These are phyloP conservation scores for Aspergillus affinis DNA, from an alignment of 495 filamentous ascomycete genomes.

Conservation along the genomic window DNA sequence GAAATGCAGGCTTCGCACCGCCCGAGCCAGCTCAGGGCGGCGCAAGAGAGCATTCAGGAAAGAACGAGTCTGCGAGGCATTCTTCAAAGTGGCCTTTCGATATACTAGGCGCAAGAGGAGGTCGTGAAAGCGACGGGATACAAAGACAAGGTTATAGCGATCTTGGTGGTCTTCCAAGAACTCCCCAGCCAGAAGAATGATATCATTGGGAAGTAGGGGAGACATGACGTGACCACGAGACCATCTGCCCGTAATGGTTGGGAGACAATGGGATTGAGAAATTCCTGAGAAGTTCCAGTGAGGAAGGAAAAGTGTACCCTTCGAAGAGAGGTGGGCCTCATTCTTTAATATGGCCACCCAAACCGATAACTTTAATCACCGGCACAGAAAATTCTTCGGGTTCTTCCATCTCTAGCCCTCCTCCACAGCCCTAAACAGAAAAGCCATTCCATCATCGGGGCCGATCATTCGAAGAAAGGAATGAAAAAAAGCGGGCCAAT, in stretches of 20 bases:
- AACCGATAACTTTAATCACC: constrained; percentile 8
- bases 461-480: constrained; percentile 2
- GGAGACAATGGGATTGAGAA: constrained; percentile 7
- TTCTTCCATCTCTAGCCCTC: background rate
- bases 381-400: constrained; percentile 2
- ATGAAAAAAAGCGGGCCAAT: constrained; percentile 8
- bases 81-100: constrained; percentile 20
- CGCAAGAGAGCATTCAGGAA: constrained; percentile 26
- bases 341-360: background rate
- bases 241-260: background rate
- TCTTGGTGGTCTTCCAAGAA: constrained; percentile 27
- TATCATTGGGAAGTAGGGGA: constrained; percentile 27
- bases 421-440: constrained; percentile 3
- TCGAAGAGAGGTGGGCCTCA: background rate
- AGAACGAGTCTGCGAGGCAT: constrained; percentile 19
- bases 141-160: constrained; percentile 34
- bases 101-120: constrained; percentile 32
- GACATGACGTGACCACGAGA: constrained; percentile 1
- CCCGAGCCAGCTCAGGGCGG: constrained; percentile 26
- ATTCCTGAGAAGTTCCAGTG: constrained; percentile 1
- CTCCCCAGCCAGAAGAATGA: constrained; percentile 35
- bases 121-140: constrained; percentile 31
- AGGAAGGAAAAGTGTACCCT: background rate
- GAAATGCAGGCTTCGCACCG: constrained; percentile 28
- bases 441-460: background rate